Evolutionary conservation across 257 asterid species (phyloP).

Genomic region (Scutellaria galericulata): DNA sequence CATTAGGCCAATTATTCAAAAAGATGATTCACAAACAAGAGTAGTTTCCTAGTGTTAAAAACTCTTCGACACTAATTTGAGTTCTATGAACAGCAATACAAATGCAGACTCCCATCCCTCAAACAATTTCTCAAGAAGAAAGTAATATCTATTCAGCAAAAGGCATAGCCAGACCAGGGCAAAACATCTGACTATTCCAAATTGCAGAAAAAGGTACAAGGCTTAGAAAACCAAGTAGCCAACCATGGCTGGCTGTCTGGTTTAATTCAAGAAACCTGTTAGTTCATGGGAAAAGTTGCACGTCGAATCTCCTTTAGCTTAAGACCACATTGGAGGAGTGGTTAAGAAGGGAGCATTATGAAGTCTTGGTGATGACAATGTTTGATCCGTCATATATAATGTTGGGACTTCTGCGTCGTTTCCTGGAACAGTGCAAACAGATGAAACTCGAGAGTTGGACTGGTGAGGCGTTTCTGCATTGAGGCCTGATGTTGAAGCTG

Average conservation of each 20-base stretch:
- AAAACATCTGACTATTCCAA: background rate
- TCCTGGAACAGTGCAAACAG: conserved; percentile 13
- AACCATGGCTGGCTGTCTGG: background rate
- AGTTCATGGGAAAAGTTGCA: background rate
- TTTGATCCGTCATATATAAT: conserved; percentile 4
- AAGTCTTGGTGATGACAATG: background rate
- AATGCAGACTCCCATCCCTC: no score
- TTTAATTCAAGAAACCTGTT: conserved; percentile 5
- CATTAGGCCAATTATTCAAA: no score
- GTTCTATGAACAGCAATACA: no score
- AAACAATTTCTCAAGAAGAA: background rate
- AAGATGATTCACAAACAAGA: no score
- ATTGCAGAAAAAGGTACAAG: background rate
- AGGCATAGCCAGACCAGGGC: no score
- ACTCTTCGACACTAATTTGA: no score
- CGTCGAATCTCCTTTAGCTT: background rate
- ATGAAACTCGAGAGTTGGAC: conserved; percentile 24
- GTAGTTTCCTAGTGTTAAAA: no score
- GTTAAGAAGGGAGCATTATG: background rate
- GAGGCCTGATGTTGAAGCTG: conserved; percentile 35
- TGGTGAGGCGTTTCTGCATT: conserved; percentile 10
- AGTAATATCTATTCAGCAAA: background rate
- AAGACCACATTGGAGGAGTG: background rate
- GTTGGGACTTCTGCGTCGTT: conserved; percentile 45
- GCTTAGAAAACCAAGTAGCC: background rate